Conservation (phyloP, 2,329 filamentous ascomycete species). For the Chaetomium sp. region DNA sequence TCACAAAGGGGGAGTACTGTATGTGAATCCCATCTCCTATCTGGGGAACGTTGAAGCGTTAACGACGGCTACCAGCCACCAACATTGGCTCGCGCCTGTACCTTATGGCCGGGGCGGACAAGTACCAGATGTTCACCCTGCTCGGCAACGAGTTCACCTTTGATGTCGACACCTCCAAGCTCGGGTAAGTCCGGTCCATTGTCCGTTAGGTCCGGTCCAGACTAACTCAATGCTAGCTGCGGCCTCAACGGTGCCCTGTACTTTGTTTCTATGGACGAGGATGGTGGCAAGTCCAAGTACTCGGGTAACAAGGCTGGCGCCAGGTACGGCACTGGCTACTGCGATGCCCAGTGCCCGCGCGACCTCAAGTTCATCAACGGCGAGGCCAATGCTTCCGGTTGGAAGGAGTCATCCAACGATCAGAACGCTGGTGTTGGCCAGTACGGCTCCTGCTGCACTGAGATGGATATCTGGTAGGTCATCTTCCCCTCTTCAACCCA, state of each 20-base stretch:
- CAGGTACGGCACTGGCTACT: slow-evolving; percentile 59
- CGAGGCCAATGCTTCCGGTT: slow-evolving; percentile 55
- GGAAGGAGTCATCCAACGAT: slow-evolving; percentile 56
- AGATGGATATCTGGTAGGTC: slow-evolving; percentile 55
- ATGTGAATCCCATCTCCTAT: not conserved
- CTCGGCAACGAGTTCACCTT: slow-evolving; percentile 71
- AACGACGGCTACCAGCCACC: slow-evolving; percentile 34
- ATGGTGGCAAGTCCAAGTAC: slow-evolving; percentile 57
- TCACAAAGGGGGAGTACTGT: slow-evolving; percentile 52
- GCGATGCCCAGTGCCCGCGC: slow-evolving; percentile 55
- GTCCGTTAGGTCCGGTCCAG: not conserved
- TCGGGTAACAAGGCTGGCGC: slow-evolving; percentile 55
- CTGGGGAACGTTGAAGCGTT: not conserved
- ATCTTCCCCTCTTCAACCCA: not conserved
- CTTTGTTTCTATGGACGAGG: slow-evolving; percentile 62
- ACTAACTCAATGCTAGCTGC: slow-evolving; percentile 59
- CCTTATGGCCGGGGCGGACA: slow-evolving; percentile 61
- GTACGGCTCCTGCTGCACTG: slow-evolving; percentile 61
- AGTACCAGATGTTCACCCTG: slow-evolving; percentile 66
- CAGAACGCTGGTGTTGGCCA: slow-evolving; percentile 55
- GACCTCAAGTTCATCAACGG: slow-evolving; percentile 62
- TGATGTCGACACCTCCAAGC: slow-evolving; percentile 68
- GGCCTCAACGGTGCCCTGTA: slow-evolving; percentile 74
- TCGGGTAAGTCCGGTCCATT: slow-evolving; percentile 40
- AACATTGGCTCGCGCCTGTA: slow-evolving; percentile 63